phyloP scores from a whole-genome alignment of 2,329 filamentous ascomycete species.

The Stagonosporopsis rhizophila region DNA sequence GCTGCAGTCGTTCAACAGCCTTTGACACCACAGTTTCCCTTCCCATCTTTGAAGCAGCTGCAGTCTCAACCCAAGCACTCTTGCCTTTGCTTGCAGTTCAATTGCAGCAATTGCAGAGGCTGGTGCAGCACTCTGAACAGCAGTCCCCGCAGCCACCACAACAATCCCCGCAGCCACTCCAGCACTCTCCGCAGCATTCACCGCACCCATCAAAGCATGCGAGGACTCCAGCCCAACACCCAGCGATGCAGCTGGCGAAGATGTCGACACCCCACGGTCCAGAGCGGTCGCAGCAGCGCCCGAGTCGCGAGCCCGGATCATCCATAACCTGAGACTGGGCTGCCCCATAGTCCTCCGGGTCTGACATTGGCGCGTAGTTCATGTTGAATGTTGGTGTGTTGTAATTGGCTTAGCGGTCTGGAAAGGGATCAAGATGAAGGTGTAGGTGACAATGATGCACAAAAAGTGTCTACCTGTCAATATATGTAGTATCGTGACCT shows the following conservation, averaged over 20 bases:
- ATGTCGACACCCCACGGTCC: conserved; percentile 27
- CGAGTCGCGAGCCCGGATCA: conserved; percentile 3
- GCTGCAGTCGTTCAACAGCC: not conserved
- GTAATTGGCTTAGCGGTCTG: not conserved
- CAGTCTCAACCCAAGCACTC: not conserved
- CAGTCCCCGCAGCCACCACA: conserved; percentile 14
- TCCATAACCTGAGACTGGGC: conserved; percentile 14
- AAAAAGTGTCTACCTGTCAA: not conserved
- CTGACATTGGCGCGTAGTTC: conserved; percentile 18
- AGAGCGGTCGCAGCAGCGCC: conserved; percentile 17
- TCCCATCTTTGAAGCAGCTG: not conserved
- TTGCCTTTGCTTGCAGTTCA: not conserved
- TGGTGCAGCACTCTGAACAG: conserved; percentile 14
- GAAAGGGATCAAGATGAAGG: not conserved
- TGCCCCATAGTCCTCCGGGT: conserved; percentile 14
- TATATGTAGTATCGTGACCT: not conserved
- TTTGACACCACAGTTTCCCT: not conserved
- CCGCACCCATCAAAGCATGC: conserved; percentile 19
- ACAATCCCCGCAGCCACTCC: conserved; percentile 9
- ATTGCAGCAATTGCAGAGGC: conserved; percentile 7
- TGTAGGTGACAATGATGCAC: not conserved
- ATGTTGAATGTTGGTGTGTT: conserved; percentile 3
- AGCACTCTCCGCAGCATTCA: conserved; percentile 10
- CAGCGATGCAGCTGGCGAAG: conserved; percentile 18
- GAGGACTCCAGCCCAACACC: conserved; percentile 18